A percentile compares a stretch with the other conserved stretches of the same genome.
Conservation (phyloP, 371 early-diverging fungal genomes). For the Rhizopus arrhizus region DNA sequence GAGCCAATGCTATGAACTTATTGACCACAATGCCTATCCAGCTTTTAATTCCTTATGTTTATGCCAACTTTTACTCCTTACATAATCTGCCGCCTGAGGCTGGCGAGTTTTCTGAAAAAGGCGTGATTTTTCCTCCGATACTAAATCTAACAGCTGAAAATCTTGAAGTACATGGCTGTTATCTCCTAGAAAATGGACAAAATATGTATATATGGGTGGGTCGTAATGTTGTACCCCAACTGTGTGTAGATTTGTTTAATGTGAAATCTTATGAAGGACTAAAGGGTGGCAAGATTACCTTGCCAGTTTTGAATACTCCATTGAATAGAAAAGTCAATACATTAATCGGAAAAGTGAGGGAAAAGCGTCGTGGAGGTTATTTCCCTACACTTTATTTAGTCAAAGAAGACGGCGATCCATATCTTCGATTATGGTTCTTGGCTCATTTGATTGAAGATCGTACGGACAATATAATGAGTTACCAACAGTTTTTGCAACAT, state of each 20-base stretch:
- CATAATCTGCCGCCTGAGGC: slow-evolving; percentile 79
- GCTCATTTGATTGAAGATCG: slow-evolving; percentile 91
- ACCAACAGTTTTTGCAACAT: slow-evolving; percentile 78
- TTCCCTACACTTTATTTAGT: slow-evolving; percentile 75
- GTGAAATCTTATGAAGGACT: slow-evolving; percentile 62
- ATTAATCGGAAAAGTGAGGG: slow-evolving; percentile 61
- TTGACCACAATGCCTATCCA: slow-evolving; percentile 83
- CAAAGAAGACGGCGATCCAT: slow-evolving; percentile 93
- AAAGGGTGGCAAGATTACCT: slow-evolving; percentile 63
- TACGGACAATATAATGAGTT: slow-evolving; percentile 79
- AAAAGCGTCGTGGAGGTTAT: slow-evolving; percentile 61
- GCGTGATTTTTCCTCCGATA: slow-evolving; percentile 72
- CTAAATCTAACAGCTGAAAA: slow-evolving; percentile 85
- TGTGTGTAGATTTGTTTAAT: slow-evolving; percentile 73
- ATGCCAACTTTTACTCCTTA: slow-evolving; percentile 83
- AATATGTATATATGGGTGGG: slow-evolving; percentile 92
- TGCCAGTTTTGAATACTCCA: slow-evolving; percentile 61
- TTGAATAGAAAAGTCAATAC: slow-evolving; percentile 62
- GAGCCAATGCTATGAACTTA: slow-evolving; percentile 72
- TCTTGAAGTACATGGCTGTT: slow-evolving; percentile 82
- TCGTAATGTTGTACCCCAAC: slow-evolving; percentile 72
- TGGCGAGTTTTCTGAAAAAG: slow-evolving; percentile 61
- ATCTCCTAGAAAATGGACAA: slow-evolving; percentile 80
- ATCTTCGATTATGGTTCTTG: slow-evolving; percentile 80
- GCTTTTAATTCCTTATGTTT: slow-evolving; percentile 67